phyloP scores from a whole-genome alignment of 352 stramenopile species.

The Globisporangium viniferum region DNA sequence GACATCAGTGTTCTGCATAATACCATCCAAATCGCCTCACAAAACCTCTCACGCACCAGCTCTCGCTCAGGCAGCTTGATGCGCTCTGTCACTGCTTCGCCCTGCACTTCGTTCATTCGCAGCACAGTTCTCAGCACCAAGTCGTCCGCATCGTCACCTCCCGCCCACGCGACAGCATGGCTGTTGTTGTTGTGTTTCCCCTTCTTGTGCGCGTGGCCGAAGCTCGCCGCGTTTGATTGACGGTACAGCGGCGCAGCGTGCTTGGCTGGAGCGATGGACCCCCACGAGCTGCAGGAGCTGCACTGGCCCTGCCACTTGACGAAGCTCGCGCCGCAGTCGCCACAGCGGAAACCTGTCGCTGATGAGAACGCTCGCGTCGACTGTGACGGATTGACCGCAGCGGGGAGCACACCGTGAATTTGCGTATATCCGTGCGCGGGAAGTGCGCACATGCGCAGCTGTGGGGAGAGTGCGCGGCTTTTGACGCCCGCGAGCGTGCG shows the following conservation, averaged over 20 bases:
- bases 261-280: constrained; percentile 74
- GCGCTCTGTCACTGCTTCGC: constrained; percentile 48
- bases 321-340: constrained; percentile 59
- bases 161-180: constrained; percentile 32
- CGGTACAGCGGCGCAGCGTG: constrained; percentile 36
- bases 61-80: constrained; percentile 72
- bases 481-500: not conserved
- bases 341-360: constrained; percentile 37
- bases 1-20: not conserved
- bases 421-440: not conserved
- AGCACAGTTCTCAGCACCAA: constrained; percentile 24
- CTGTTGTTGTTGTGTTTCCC: constrained; percentile 28
- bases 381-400: not conserved
- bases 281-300: constrained; percentile 88
- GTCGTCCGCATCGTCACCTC: constrained; percentile 14
- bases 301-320: constrained; percentile 87
- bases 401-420: not conserved
- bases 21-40: not conserved
- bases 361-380: constrained; percentile 20
- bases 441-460: not conserved
- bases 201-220: constrained; percentile 38
- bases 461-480: not conserved
- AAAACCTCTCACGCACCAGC: constrained; percentile 27
- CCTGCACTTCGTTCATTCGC: constrained; percentile 74
- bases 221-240: constrained; percentile 50